Evolutionary conservation across 495 filamentous ascomycete species (phyloP).

Genomic region (Tuber brumale): DNA sequence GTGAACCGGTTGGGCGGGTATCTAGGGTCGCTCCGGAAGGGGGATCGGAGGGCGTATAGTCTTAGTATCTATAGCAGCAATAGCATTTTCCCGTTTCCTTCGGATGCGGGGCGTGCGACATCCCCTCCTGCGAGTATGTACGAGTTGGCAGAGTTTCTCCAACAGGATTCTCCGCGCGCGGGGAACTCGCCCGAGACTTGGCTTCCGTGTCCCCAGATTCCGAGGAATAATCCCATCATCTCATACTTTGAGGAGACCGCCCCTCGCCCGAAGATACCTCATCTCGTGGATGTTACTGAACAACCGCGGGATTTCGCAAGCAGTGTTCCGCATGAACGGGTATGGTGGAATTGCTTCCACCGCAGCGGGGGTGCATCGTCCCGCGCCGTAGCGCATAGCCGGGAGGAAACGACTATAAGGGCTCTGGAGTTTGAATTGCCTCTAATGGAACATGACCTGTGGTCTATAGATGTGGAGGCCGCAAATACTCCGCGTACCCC

Average conservation of each 20-base stretch:
- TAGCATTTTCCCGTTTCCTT: background rate
- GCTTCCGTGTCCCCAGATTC: background rate
- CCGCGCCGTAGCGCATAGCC: background rate
- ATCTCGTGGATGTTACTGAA: background rate
- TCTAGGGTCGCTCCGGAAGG: background rate
- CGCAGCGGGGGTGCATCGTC: background rate
- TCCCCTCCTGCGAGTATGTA: background rate
- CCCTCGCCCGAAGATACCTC: background rate
- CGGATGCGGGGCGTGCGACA: background rate
- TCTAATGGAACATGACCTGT: background rate
- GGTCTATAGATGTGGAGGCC: background rate
- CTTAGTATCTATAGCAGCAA: background rate
- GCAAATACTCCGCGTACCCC: background rate
- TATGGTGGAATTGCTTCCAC: background rate
- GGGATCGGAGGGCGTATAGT: background rate
- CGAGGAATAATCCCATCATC: background rate
- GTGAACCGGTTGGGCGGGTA: background rate
- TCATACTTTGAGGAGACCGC: background rate
- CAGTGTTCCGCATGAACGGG: background rate
- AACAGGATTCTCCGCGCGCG: background rate
- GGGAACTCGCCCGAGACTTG: background rate
- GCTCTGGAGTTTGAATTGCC: background rate
- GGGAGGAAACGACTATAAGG: background rate
- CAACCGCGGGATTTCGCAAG: background rate
- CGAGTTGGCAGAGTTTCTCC: background rate